Conservation (phyloP, 2,329 filamentous ascomycete species). For the Monilinia polystroma region DNA sequence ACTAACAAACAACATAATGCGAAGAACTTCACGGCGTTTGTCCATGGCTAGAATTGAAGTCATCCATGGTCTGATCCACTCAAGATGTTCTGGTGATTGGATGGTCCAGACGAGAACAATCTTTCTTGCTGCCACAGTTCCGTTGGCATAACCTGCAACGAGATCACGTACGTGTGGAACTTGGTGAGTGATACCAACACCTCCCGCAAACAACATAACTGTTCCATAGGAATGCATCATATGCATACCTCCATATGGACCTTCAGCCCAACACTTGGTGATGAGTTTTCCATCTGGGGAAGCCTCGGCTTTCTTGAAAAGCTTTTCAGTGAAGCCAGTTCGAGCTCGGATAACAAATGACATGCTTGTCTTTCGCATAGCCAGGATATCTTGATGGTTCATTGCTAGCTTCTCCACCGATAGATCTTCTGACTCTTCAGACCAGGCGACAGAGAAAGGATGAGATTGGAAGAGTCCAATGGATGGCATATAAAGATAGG, state of each 20-base stretch:
- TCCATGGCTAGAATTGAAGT: slow-evolving; percentile 75
- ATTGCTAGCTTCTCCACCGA: slow-evolving; percentile 57
- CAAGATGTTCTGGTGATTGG: slow-evolving; percentile 74
- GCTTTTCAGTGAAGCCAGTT: slow-evolving; percentile 68
- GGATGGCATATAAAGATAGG: slow-evolving; percentile 74
- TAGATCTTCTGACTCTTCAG: slow-evolving; percentile 59
- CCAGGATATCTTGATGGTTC: slow-evolving; percentile 57
- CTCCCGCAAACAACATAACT: slow-evolving; percentile 75
- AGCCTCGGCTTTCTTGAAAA: slow-evolving; percentile 67
- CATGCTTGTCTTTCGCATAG: slow-evolving; percentile 62
- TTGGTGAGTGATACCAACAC: slow-evolving; percentile 78
- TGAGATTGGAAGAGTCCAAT: slow-evolving; percentile 74
- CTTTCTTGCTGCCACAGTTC: slow-evolving; percentile 68
- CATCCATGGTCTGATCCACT: slow-evolving; percentile 85
- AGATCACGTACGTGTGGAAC: slow-evolving; percentile 73
- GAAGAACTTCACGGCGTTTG: slow-evolving; percentile 68
- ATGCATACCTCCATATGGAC: slow-evolving; percentile 74
- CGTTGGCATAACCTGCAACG: slow-evolving; percentile 64
- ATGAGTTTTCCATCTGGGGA: slow-evolving; percentile 59
- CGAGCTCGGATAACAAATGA: slow-evolving; percentile 72
- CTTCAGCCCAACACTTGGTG: slow-evolving; percentile 68
- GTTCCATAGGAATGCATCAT: slow-evolving; percentile 73
- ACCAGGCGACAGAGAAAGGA: slow-evolving; percentile 78
- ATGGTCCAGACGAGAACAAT: slow-evolving; percentile 77
- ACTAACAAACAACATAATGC: slow-evolving; percentile 77